A percentile compares a stretch with the other conserved stretches of the same genome.
Conservation (phyloP, 2,329 filamentous ascomycete species). For the Diaporthe ilicicola region DNA sequence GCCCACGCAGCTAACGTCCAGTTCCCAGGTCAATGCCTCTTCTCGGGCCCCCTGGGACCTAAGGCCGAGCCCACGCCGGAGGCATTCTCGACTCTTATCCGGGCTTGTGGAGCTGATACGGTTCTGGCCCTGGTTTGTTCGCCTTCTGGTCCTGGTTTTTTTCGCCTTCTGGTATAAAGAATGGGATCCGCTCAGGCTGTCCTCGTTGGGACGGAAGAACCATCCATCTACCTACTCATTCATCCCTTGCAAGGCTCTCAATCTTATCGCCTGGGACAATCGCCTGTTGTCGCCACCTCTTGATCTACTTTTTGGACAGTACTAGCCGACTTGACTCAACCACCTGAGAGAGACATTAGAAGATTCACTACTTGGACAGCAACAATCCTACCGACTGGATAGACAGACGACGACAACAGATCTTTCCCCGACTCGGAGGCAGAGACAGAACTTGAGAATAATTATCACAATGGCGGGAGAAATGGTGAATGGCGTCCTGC, state of each 20-base stretch:
- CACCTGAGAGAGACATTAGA: background rate
- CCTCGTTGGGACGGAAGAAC: background rate
- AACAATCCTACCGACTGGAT: background rate
- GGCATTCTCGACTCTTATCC: background rate
- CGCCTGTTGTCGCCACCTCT: too few relatives aligned
- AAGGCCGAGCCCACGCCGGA: conserved; percentile 1
- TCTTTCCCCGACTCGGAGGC: background rate
- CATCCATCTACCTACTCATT: background rate
- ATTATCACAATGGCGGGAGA: background rate
- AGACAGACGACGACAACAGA: background rate
- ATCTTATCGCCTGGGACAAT: accelerated
- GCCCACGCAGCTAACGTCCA: background rate
- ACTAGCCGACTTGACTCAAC: background rate
- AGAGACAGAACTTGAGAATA: background rate
- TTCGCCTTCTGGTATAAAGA: conserved; percentile 3
- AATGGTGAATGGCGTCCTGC: conserved; percentile 42
- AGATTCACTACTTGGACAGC: background rate
- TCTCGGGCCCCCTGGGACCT: background rate
- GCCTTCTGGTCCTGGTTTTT: too few relatives aligned
- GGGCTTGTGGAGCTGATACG: background rate
- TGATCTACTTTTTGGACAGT: background rate
- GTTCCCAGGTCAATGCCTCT: conserved; percentile 5
- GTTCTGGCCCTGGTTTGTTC: too few relatives aligned
- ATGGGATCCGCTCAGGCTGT: background rate
- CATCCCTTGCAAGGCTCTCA: background rate